Base-by-base conservation (phyloP, 2,329 filamentous ascomycete genomes). In the Metarhizium humberi region DNA sequence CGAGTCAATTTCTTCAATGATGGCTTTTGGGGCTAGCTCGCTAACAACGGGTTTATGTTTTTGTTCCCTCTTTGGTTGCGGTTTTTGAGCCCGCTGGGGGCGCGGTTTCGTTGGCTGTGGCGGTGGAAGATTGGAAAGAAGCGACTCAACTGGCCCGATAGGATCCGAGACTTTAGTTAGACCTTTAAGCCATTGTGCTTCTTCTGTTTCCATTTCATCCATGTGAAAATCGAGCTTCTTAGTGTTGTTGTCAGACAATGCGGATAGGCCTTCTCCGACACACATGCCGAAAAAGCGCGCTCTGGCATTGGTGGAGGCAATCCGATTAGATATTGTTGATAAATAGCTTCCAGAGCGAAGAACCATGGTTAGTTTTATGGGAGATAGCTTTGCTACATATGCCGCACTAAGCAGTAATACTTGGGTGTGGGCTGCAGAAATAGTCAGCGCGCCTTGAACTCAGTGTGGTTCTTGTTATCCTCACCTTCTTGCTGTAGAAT, bases 231-330 rank as follows among this genome's bases (percentile, higher is more conserved):
- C 84, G 66, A 99, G 84, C 55, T 78, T 83, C 56, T 86, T 86
- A 8, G 86, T 86, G 30, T 78, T 79, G 61, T 88, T 87, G 55
- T 86, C 80, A 3, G 81, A 73, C 2, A 96, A 69, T 2, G 73
- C 67, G 1, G 84, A 86, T 0, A 87, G 70, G 0, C 86, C 82
- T 61, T 90, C 90, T 4, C 90, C 94, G 36, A 96, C 84, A 2
- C 88, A 77, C 84, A 99, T 95, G 0, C 94, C 94, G 0, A 99
- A 77, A 61, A 95, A 89, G 18, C 91, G 82, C 16, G 88, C 85
- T 60, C 85, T 80, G 6, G 76, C 75, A 45, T 94, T 91, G 4
- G 90, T 86, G 16, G 90, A 81, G 13, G 84, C 83, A 6, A 99
- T 81, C 29, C 92, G 82, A 66, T 95, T 96, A 1, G 94, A 96